A percentile compares a stretch with the other conserved stretches of the same genome.
Evolutionary conservation across 1,139 yeast species (phyloP).

Genomic region (Geotrichum cucujoidarum): DNA sequence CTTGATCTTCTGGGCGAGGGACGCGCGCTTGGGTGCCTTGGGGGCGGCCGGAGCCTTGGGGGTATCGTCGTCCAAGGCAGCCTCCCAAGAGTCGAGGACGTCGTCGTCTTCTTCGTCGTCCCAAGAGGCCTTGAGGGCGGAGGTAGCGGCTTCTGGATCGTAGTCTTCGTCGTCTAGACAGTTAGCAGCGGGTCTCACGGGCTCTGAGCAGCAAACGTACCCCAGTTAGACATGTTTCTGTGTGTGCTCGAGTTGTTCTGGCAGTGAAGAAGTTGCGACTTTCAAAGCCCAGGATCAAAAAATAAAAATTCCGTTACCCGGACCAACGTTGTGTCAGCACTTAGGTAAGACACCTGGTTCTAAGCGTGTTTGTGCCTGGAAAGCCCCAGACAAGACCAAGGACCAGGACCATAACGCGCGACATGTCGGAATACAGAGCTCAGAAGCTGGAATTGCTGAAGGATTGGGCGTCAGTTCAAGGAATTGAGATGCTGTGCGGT

Average conservation of each 20-base stretch:
- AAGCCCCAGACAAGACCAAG: neutral
- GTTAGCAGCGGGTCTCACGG: neutral
- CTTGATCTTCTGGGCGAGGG: constrained; percentile 36
- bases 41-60: constrained; percentile 28
- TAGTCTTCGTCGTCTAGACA: constrained; percentile 57
- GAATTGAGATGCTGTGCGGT: constrained; percentile 8
- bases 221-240: constrained; percentile 28
- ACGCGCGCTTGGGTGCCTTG: constrained; percentile 36
- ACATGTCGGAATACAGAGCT: neutral
- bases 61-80: constrained; percentile 35
- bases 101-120: constrained; percentile 80
- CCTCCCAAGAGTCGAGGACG: constrained; percentile 81
- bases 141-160: constrained; percentile 72
- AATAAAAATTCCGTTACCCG: neutral
- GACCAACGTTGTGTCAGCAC: neutral
- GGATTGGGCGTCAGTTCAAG: constrained; percentile 11
- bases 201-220: constrained; percentile 19
- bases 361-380: too few relatives aligned
- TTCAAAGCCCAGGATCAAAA: neutral
- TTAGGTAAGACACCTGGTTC: too few relatives aligned
- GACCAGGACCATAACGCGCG: neutral
- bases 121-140: constrained; percentile 64
- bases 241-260: neutral
- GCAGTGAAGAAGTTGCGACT: neutral
- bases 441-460: constrained; percentile 4